phyloP scores from a whole-genome alignment of 148 eudicot species.

The Silene latifolia region DNA sequence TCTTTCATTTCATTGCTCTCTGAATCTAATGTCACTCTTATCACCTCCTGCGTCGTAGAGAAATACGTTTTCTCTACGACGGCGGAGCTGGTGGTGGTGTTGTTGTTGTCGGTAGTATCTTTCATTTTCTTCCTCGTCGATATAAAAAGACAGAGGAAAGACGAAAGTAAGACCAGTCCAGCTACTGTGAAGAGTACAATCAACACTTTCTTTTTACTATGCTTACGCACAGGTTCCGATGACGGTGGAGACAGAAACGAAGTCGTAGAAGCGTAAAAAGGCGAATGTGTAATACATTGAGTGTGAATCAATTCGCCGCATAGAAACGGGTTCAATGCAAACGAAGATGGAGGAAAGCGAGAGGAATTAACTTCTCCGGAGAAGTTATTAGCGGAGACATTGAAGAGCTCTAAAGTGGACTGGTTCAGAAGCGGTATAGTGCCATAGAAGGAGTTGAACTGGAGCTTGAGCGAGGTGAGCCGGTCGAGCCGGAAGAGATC shows the following conservation, averaged over 20 bases:
- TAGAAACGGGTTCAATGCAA: slow-evolving; percentile 46
- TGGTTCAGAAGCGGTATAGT: slow-evolving; percentile 55
- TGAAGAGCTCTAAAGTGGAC: slow-evolving; percentile 40
- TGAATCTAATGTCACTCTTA: slow-evolving; percentile 21
- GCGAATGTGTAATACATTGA: slow-evolving; percentile 43
- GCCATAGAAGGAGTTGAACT: slow-evolving; percentile 56
- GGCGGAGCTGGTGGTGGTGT: no score
- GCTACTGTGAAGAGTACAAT: slow-evolving; percentile 44
- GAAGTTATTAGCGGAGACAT: slow-evolving; percentile 59
- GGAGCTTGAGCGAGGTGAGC: slow-evolving; percentile 43
- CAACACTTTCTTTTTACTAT: slow-evolving; percentile 26
- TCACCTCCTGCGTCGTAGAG: slow-evolving; percentile 10
- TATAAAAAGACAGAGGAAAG: slow-evolving; percentile 36
- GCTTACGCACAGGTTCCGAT: neutral
- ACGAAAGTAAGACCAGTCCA: slow-evolving; percentile 33
- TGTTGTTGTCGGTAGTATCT: slow-evolving; percentile 10
- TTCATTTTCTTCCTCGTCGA: slow-evolving; percentile 25
- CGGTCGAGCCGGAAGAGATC: slow-evolving; percentile 41
- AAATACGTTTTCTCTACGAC: neutral
- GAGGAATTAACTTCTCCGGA: slow-evolving; percentile 45
- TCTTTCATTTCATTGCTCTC: slow-evolving; percentile 21
- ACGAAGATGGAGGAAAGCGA: slow-evolving; percentile 37
- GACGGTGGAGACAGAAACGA: slow-evolving; percentile 16
- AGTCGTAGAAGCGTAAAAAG: slow-evolving; percentile 44
- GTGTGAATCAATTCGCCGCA: slow-evolving; percentile 56